Conservation (phyloP, 352 stramenopile genomes). For the Phytophthora colocasiae region DNA sequence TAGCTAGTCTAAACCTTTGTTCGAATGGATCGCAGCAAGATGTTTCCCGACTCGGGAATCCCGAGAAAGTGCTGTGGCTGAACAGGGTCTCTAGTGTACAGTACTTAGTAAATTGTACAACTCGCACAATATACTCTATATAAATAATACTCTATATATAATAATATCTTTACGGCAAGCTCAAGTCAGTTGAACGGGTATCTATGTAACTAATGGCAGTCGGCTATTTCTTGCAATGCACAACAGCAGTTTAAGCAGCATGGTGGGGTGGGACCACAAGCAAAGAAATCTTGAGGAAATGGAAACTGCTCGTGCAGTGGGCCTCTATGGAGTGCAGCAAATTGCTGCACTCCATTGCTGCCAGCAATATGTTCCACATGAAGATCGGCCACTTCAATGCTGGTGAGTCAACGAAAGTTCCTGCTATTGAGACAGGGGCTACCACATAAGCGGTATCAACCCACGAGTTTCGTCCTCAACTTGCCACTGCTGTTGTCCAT, state of each 20-base stretch:
- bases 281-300: neutral
- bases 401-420: neutral
- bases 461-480: neutral
- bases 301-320: neutral
- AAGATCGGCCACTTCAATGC: neutral
- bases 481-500: neutral
- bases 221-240: neutral
- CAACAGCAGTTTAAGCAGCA: neutral
- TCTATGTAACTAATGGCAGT: neutral
- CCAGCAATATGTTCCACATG: neutral
- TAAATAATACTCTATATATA: too few relatives aligned
- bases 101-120: neutral
- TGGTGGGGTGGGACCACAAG: neutral
- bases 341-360: too few relatives aligned
- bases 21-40: too few relatives aligned
- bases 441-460: too few relatives aligned
- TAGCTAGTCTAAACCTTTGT: too few relatives aligned
- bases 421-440: neutral
- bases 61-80: too few relatives aligned
- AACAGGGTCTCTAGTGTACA: too few relatives aligned
- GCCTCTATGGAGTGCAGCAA: too few relatives aligned
- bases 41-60: too few relatives aligned
- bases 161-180: too few relatives aligned
- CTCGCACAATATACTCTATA: too few relatives aligned
- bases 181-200: neutral